phyloP scores from a whole-genome alignment of 139 green algal genomes.

The Chlamydomonas sp. region DNA sequence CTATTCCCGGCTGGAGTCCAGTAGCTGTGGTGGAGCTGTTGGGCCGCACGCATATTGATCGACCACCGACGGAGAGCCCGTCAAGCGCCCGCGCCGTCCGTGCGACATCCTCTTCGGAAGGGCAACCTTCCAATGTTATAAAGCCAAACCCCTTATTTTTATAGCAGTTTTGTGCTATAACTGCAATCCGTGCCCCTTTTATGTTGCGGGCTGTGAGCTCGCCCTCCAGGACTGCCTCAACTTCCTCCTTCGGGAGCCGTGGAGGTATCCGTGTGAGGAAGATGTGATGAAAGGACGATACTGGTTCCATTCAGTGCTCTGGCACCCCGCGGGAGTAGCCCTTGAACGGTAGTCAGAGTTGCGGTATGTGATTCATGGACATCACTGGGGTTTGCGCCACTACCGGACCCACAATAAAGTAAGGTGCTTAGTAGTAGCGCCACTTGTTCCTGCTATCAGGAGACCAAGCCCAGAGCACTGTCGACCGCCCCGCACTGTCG shows the following conservation, averaged over 20 bases:
- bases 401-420: too few species aligned
- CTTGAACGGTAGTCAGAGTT: too few species aligned
- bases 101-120: neutral
- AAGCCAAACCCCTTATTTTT: conserved; percentile 39
- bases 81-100: neutral
- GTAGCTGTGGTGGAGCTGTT: neutral
- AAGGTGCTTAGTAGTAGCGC: too few species aligned
- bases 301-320: too few species aligned
- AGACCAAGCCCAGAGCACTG: too few species aligned
- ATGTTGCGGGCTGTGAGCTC: neutral
- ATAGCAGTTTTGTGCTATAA: conserved; percentile 11
- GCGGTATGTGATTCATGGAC: too few species aligned
- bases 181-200: neutral
- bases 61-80: neutral
- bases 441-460: too few species aligned
- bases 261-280: conserved; percentile 29
- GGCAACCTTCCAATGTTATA: neutral
- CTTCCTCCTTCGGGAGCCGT: conserved; percentile 28
- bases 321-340: too few species aligned
- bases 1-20: too few species aligned
- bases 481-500: too few species aligned
- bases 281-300: neutral
- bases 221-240: conserved; percentile 4
- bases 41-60: conserved; percentile 1
- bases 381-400: too few species aligned